Percentiles rank a stretch among this genome's conserved stretches.
These are phyloP conservation scores for Apophysomyces sp. DNA, from an alignment of 371 early-diverging fungal species.

Conservation along the genomic window DNA sequence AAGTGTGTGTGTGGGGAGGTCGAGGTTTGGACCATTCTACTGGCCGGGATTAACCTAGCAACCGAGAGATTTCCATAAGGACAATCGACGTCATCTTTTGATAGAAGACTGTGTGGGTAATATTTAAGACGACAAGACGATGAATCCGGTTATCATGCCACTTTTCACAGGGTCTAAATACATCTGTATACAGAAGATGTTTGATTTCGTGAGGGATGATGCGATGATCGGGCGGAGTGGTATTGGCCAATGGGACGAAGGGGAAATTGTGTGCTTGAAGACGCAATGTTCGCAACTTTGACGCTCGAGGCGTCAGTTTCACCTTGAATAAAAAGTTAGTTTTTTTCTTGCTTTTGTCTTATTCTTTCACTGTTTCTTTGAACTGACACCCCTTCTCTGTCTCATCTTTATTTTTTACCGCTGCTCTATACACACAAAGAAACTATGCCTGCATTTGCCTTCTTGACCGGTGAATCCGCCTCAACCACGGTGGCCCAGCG, in stretches of 20 bases:
- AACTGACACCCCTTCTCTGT: not conserved
- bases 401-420: slow-evolving; percentile 2
- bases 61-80: no score
- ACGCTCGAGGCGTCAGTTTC: not conserved
- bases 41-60: no score
- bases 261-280: slow-evolving; percentile 16
- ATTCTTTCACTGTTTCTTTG: not conserved
- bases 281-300: slow-evolving; percentile 4
- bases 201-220: not conserved
- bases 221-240: slow-evolving; percentile 4
- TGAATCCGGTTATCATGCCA: not conserved
- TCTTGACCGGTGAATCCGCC: slow-evolving; percentile 1
- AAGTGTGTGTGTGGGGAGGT: no score
- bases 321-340: slow-evolving; percentile 1
- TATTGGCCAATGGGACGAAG: slow-evolving; percentile 8
- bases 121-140: no score
- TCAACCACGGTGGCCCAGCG: not conserved
- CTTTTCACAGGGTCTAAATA: not conserved
- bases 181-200: not conserved
- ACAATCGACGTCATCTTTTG: no score
- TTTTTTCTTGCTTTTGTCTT: not conserved
- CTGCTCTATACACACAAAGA: not conserved
- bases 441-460: not conserved
- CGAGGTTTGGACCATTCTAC: no score
- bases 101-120: no score